These are phyloP conservation scores for Gossypium davidsonii DNA, from an alignment of 441 rosid species.

Conservation along the genomic window DNA sequence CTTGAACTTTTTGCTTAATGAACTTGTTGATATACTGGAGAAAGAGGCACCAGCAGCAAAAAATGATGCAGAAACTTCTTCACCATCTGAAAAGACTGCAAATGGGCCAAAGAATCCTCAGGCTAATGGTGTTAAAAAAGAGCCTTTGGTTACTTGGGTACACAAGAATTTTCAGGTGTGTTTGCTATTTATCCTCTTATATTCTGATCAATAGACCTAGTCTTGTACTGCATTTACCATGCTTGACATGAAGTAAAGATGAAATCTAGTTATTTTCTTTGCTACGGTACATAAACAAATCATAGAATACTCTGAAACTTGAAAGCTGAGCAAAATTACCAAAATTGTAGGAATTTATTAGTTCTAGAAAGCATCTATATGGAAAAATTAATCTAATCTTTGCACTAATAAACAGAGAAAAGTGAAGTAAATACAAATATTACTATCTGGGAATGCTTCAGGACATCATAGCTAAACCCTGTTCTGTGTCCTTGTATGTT, in stretches of 20 bases:
- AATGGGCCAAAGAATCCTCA: constrained; percentile 54
- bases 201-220: background rate
- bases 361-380: background rate
- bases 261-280: background rate
- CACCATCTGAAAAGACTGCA: constrained; percentile 64
- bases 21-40: constrained; percentile 88
- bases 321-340: background rate
- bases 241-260: background rate
- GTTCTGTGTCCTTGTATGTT: background rate
- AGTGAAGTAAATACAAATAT: background rate
- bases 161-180: constrained; percentile 88
- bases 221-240: background rate
- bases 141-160: constrained; percentile 89
- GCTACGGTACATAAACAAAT: background rate
- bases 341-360: background rate
- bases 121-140: constrained; percentile 64
- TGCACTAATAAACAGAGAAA: background rate
- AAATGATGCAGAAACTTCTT: constrained; percentile 59
- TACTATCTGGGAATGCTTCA: background rate
- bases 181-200: constrained; percentile 1
- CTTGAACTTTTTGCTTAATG: constrained; percentile 84
- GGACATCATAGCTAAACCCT: background rate
- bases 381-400: background rate
- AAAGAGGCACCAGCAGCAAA: constrained; percentile 77
- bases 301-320: background rate